Conservation (phyloP, 306 rosid genomes). For the Malus sylvestris region DNA sequence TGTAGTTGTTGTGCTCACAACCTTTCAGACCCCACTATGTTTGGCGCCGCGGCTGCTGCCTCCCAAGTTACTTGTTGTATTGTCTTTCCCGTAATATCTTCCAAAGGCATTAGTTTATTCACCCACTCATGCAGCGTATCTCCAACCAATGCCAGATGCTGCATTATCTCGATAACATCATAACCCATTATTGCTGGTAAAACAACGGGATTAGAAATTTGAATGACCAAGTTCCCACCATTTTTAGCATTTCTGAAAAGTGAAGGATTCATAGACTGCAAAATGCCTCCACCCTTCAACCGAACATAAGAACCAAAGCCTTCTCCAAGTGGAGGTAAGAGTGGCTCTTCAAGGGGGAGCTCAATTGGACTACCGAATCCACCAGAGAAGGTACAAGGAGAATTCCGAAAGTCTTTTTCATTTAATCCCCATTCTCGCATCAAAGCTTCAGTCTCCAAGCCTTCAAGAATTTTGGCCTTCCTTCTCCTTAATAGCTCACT, state of each 20-base stretch:
- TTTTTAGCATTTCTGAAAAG: slow-evolving; percentile 48
- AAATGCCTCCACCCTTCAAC: slow-evolving; percentile 49
- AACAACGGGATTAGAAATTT: slow-evolving; percentile 56
- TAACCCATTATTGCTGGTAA: slow-evolving; percentile 59
- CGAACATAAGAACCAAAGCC: slow-evolving; percentile 58
- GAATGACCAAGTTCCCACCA: slow-evolving; percentile 51
- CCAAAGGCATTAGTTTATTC: slow-evolving; percentile 45
- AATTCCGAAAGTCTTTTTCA: slow-evolving; percentile 54
- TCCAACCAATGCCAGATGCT: slow-evolving; percentile 47
- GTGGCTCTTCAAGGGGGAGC: slow-evolving; percentile 41
- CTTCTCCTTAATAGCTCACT: slow-evolving; percentile 48
- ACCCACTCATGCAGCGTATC: slow-evolving; percentile 32
- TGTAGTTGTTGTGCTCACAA: slow-evolving; percentile 21
- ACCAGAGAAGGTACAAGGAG: slow-evolving; percentile 40
- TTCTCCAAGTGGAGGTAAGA: slow-evolving; percentile 53
- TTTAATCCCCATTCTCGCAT: slow-evolving; percentile 73
- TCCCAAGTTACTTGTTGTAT: slow-evolving; percentile 30
- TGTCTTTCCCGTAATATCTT: slow-evolving; percentile 65
- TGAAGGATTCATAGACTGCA: slow-evolving; percentile 61
- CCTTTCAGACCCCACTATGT: slow-evolving; percentile 30
- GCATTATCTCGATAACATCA: slow-evolving; percentile 56
- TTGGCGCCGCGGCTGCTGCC: slow-evolving; percentile 18
- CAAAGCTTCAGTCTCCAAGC: slow-evolving; percentile 64
- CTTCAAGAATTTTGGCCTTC: slow-evolving; percentile 59
- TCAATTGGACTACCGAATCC: slow-evolving; percentile 92